Evolutionary conservation across 768 basidiomycete species (phyloP).

Genomic region (Lactarius psammicola): DNA sequence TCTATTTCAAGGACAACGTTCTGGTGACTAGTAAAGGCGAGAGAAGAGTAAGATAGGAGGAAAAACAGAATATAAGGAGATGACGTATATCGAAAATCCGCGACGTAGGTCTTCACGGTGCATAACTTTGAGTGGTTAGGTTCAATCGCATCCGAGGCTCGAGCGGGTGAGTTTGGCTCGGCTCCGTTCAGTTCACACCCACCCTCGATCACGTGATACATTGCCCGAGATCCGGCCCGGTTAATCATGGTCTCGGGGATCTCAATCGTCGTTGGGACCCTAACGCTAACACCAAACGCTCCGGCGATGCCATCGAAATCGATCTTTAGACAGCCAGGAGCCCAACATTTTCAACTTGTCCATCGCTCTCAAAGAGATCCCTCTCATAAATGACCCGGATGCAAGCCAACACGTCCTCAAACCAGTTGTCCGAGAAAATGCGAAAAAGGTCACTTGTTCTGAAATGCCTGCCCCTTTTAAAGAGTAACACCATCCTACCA

Average conservation of each 20-base stretch:
- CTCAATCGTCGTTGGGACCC: not conserved
- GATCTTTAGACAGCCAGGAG: conserved; percentile 85
- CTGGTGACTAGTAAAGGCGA: conserved; percentile 87
- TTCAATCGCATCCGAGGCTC: not conserved
- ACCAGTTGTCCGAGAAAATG: conserved; percentile 69
- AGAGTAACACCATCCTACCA: conserved; percentile 33
- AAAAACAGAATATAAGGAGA: conserved; percentile 33
- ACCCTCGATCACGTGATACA: conserved; percentile 10
- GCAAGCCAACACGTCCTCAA: conserved; percentile 89
- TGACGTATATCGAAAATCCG: conserved; percentile 88
- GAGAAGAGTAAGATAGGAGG: conserved; percentile 42
- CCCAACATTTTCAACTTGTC: conserved; percentile 94
- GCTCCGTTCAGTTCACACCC: not conserved
- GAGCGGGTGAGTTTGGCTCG: not conserved
- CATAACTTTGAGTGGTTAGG: conserved; percentile 39
- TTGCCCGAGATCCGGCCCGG: not conserved
- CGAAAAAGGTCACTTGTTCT: conserved; percentile 51
- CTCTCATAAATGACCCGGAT: conserved; percentile 90
- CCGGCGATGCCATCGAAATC: conserved; percentile 71
- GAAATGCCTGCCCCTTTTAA: conserved; percentile 4
- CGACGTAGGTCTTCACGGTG: conserved; percentile 77
- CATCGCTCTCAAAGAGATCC: conserved; percentile 95
- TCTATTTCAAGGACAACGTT: conserved; percentile 93
- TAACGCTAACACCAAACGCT: not conserved
- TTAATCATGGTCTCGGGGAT: not conserved